phyloP scores from a whole-genome alignment of 2,329 filamentous ascomycete species.

The Fusarium armeniacum region DNA sequence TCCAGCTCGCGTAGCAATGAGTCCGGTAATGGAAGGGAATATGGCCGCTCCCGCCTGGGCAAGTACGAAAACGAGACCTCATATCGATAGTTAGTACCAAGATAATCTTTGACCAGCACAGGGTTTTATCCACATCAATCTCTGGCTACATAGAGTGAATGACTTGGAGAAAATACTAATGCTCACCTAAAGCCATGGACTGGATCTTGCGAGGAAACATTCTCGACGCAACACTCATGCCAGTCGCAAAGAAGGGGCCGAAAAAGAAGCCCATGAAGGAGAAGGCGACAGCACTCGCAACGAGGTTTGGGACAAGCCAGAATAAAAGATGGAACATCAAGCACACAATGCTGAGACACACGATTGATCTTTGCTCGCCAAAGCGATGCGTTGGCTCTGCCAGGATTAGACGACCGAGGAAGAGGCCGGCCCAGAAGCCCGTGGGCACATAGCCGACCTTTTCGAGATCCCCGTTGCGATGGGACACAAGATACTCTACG shows the following conservation, averaged over 20 bases:
- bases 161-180: rapidly evolving
- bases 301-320: background rate
- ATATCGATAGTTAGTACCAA: background rate
- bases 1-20: background rate
- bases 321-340: background rate
- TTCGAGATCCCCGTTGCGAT: background rate
- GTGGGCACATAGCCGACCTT: background rate
- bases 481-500: background rate
- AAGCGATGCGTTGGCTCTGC: conserved; percentile 1
- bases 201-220: background rate
- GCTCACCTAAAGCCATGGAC: background rate
- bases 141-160: rapidly evolving
- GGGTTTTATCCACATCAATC: background rate
- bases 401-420: background rate
- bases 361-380: background rate
- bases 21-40: background rate
- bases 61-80: background rate
- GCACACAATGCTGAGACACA: background rate
- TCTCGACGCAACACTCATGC: background rate
- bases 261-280: conserved; percentile 1
- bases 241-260: background rate
- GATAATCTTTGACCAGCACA: background rate
- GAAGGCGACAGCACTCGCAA: background rate
- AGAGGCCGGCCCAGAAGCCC: background rate
- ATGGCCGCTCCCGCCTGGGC: background rate